These are phyloP conservation scores for Sporothrix inflata DNA, from an alignment of 2,329 filamentous ascomycete genomes.

Conservation along the genomic window DNA sequence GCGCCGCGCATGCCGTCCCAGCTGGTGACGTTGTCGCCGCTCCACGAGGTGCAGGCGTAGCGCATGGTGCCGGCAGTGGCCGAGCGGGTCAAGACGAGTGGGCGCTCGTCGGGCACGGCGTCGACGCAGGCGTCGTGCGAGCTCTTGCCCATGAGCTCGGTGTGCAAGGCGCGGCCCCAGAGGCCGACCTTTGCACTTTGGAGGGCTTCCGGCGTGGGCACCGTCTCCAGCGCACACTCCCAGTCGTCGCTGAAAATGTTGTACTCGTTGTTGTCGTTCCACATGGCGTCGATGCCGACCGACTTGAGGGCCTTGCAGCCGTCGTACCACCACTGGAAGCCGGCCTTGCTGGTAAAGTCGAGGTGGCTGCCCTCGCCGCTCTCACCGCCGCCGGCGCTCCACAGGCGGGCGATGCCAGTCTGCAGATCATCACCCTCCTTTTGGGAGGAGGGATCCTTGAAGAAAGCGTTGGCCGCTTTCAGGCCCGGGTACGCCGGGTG, in stretches of 20 bases:
- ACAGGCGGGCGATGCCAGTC: constrained; percentile 62
- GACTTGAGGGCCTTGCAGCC: constrained; percentile 65
- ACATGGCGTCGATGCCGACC: constrained; percentile 71
- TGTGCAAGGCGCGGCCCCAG: constrained; percentile 71
- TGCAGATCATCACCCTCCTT: constrained; percentile 28
- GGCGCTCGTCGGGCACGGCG: constrained; percentile 60
- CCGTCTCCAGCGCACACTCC: constrained; percentile 60
- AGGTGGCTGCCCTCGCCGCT: constrained; percentile 72
- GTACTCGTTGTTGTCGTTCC: constrained; percentile 82
- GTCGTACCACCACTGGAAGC: constrained; percentile 73
- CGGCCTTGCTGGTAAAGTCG: constrained; percentile 70
- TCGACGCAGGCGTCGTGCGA: constrained; percentile 69
- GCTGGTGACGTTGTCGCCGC: constrained; percentile 73
- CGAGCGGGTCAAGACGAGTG: constrained; percentile 71
- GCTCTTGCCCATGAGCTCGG: constrained; percentile 71
- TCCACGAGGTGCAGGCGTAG: constrained; percentile 74
- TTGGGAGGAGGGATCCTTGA: constrained; percentile 55
- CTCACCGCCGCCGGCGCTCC: constrained; percentile 73
- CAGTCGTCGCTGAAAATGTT: constrained; percentile 67
- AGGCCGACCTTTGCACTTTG: constrained; percentile 58
- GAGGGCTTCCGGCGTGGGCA: constrained; percentile 39
- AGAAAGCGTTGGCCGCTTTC: constrained; percentile 62
- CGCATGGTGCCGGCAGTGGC: constrained; percentile 71
- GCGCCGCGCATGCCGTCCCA: constrained; percentile 74
- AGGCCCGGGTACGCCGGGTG: constrained; percentile 69